These are phyloP conservation scores for Pleurotus eryngii DNA, from an alignment of 768 basidiomycete genomes.

Conservation along the genomic window DNA sequence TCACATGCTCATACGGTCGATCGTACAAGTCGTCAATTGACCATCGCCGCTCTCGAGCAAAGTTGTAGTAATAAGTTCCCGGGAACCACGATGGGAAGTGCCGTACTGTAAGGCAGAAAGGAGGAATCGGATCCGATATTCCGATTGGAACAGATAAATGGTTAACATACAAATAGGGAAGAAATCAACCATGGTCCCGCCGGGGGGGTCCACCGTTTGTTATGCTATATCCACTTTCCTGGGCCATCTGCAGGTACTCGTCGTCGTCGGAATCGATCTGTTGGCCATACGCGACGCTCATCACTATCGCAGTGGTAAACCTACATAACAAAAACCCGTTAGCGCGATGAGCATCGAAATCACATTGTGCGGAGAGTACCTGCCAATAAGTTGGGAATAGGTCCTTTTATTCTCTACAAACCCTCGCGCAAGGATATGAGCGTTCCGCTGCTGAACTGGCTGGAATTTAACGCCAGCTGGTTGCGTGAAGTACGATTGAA, in stretches of 20 bases:
- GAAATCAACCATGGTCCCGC: conserved; percentile 17
- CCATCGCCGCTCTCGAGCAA: background rate
- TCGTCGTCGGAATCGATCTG: conserved; percentile 19
- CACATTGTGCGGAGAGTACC: background rate
- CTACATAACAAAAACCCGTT: conserved; percentile 8
- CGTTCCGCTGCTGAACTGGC: background rate
- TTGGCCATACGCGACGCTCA: conserved; percentile 21
- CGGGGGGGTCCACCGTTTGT: conserved; percentile 15
- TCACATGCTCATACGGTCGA: background rate
- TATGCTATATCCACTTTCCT: conserved; percentile 11
- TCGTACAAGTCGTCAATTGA: background rate
- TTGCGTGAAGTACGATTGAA: conserved; percentile 1
- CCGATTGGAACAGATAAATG: background rate
- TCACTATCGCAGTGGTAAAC: conserved; percentile 20
- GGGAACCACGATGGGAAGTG: conserved; percentile 8
- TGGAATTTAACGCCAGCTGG: background rate
- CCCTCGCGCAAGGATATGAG: background rate
- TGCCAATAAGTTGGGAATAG: background rate
- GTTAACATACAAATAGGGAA: conserved; percentile 19
- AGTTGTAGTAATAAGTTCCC: background rate
- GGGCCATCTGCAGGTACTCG: conserved; percentile 16
- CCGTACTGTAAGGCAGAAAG: background rate
- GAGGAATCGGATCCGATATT: background rate
- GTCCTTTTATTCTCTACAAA: background rate
- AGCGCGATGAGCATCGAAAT: too few species aligned